Base-by-base conservation (phyloP, 2,329 filamentous ascomycete genomes). In the Teratosphaeriaceae sp. region DNA sequence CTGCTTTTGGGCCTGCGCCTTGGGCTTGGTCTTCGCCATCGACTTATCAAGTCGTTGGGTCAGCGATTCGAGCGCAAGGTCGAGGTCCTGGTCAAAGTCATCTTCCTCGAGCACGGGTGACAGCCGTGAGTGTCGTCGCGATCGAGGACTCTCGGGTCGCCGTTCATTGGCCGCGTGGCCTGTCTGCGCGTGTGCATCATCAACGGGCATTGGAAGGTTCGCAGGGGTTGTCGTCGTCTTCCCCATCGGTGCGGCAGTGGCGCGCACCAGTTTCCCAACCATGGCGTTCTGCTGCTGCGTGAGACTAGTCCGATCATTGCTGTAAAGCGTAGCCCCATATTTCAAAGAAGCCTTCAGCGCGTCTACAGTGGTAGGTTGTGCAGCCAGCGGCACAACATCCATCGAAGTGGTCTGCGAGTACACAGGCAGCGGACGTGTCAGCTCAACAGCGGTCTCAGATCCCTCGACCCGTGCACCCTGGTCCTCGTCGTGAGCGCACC, bases 321-420 rank as follows among this genome's bases (percentile, higher is more conserved):
- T 29, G 15, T 29, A 39, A 5, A 39, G 4, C n/a, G 24, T 30
- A 13, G 37, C 24, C 15, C 37, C 24, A 20, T 38, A 20, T 2
- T 22, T 20, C 8, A 22, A 18, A 3, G 43, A 42, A 24, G 38
- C 26, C 11, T 35, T 31, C 13, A 45, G 27, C 16, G 38, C 21
- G 16, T 31, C 43, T 3, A 46, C 2, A n/a, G 43, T 41, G 5
- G 47, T 49, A n/a, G 20, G 30, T 26, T 44, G 44, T 13, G 29
- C 13, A 16, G 16, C 16, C 1, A 29, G 21, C 2, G 16, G 21
- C 15, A 42, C 21, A 12, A 20, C 16, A n/a, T 30, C 19, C 44
- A 49, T 47, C 2, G 44, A 44, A 1, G 44, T 49, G 5, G 31
- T 6, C 7, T 30, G 37, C 8, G 31, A 34, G 18, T 42, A 44